Evolutionary conservation across 331 rosid species (phyloP), one percentile per base, ranked within the genome.

Genomic region (Malus hybrid): DNA sequence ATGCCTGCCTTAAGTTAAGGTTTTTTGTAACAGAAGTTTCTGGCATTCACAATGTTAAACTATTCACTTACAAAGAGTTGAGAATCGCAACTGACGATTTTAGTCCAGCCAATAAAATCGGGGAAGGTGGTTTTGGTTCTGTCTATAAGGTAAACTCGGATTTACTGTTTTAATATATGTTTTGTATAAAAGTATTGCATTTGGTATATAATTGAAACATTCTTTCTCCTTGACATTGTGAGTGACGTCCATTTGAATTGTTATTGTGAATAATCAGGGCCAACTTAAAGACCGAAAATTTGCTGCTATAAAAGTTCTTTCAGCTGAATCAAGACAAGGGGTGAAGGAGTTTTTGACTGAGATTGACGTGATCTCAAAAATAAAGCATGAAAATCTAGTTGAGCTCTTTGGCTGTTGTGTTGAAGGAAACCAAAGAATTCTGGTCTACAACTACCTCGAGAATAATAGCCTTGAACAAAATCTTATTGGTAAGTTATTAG

Each of bases 71-170:
- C 88, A 94, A 87, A 79, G 92, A 88, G 83, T 80, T 94, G 33
- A 90, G 73, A 67, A 63, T 68, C 18, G 97, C 96, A 20, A 90
- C 99, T 1, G 89, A 87, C 10, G 87, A 90, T 71, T 94, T 92
- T 75, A 85, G 87, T 82, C 87, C 53, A 30, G 85, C 76, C 68
- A 88, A 94, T 74, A 94, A 94, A 87, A 90, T 94, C 5, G 99
- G 99, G 66, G 99, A 94, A 85, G 99, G 99, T 11, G 99, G 97
- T 84, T 94, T 94, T 74, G 99, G 99, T 81, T 86, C 96, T 73
- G 99, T 94, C 56, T 88, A 82, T 75, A 90, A 87, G 99, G 99
- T 94, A 84, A 73, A 71, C 77, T 44, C 68, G 58, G 72, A 28
- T 34, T 76, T 69, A 32, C 74, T 67, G 4, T 20, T 32, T 63